A percentile compares a stretch with the other conserved stretches of the same genome.
Conservation (phyloP, 257 asterid species). For the Linderniella brevidens region DNA sequence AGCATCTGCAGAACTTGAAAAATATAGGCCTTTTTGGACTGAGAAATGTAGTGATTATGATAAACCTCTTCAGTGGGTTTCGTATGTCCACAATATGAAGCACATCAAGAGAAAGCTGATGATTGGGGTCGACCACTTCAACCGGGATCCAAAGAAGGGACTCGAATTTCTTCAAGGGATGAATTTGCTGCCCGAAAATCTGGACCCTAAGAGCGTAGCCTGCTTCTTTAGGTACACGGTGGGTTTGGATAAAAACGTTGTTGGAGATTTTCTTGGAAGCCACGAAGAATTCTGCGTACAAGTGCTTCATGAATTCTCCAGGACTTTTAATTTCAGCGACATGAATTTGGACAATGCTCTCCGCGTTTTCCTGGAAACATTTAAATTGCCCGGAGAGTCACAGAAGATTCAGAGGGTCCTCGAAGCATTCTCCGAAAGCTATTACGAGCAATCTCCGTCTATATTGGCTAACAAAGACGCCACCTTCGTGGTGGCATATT, state of each 20-base stretch:
- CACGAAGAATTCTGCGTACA: constrained; percentile 75
- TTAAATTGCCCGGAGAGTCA: constrained; percentile 90
- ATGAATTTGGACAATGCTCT: constrained; percentile 79
- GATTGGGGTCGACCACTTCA: constrained; percentile 80
- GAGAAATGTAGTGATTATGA: constrained; percentile 40
- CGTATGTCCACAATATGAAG: constrained; percentile 58
- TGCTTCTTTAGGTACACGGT: constrained; percentile 55
- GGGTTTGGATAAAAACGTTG: constrained; percentile 67
- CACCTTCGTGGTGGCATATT: constrained; percentile 74
- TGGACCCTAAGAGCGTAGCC: constrained; percentile 66
- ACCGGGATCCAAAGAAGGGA: constrained; percentile 74
- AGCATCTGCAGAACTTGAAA: constrained; percentile 26
- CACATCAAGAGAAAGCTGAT: constrained; percentile 57
- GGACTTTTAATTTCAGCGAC: constrained; percentile 54
- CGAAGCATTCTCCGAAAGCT: constrained; percentile 88
- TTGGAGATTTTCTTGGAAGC: constrained; percentile 78
- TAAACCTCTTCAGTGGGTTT: constrained; percentile 68
- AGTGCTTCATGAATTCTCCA: constrained; percentile 81
- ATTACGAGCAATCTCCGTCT: constrained; percentile 62
- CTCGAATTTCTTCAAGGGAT: constrained; percentile 60
- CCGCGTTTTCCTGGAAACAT: constrained; percentile 78
- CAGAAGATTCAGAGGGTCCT: constrained; percentile 92
- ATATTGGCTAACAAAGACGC: constrained; percentile 81
- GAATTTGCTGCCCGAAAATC: constrained; percentile 55
- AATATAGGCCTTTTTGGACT: constrained; percentile 60